A percentile compares a stretch with the other conserved stretches of the same genome.
Conservation (phyloP, 495 filamentous ascomycete genomes). For the Diplogelasinospora grovesii region DNA sequence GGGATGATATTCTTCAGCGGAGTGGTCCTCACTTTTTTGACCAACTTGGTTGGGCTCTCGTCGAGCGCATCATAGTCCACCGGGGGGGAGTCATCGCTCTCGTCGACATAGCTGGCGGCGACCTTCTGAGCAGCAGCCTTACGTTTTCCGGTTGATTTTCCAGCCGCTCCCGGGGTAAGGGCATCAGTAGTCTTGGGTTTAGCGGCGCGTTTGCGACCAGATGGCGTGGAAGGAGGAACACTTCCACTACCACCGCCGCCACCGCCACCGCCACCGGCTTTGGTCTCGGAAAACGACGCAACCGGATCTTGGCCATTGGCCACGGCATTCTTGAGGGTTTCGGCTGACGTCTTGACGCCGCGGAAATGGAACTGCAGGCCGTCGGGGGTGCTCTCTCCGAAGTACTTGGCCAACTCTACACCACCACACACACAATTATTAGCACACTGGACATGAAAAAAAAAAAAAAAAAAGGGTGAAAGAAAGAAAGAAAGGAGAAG, state of each 20-base stretch:
- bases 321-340: conserved; percentile 29
- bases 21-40: background rate
- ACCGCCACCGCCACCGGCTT: background rate
- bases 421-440: too few relatives aligned
- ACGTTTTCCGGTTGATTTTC: background rate
- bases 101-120: background rate
- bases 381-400: conserved; percentile 34
- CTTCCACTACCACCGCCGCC: too few relatives aligned
- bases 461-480: too few relatives aligned
- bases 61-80: conserved; percentile 22
- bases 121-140: background rate
- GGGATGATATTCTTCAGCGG: background rate
- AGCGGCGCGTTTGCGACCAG: background rate
- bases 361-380: conserved; percentile 45
- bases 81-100: conserved; percentile 19
- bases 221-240: too few relatives aligned
- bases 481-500: background rate
- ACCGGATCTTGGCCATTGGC: conserved; percentile 22
- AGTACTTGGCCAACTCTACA: conserved; percentile 38
- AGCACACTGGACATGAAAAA: background rate
- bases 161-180: background rate
- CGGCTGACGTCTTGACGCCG: conserved; percentile 33
- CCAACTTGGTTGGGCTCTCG: conserved; percentile 7
- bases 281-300: conserved; percentile 10
- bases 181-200: background rate